Conservation (phyloP, 306 rosid genomes). For the Glycyrrhiza uralensis region DNA sequence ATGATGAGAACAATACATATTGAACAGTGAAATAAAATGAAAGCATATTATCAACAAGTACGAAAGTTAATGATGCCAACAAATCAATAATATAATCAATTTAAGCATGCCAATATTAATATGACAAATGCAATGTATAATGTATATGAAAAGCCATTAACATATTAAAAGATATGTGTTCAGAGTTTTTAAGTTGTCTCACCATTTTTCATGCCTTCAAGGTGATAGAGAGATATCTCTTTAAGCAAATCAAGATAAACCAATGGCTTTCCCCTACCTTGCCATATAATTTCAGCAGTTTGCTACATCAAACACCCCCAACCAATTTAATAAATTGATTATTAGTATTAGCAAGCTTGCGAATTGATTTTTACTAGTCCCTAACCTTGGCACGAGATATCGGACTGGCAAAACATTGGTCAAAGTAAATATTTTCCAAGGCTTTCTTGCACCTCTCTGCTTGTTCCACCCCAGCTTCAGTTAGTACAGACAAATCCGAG, state of each 20-base stretch:
- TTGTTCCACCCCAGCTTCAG: conserved; percentile 58
- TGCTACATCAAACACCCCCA: conserved; percentile 45
- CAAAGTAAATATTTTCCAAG: conserved; percentile 51
- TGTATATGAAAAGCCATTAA: background rate
- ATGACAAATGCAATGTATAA: background rate
- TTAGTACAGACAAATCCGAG: conserved; percentile 67
- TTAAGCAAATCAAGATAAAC: conserved; percentile 61
- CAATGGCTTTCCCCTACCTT: conserved; percentile 57
- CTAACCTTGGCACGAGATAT: conserved; percentile 81
- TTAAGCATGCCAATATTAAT: background rate
- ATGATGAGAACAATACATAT: background rate
- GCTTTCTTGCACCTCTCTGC: conserved; percentile 67
- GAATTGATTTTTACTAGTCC: background rate
- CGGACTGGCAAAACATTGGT: conserved; percentile 67
- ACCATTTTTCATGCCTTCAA: conserved; percentile 91
- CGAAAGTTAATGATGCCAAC: background rate
- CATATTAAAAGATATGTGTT: background rate
- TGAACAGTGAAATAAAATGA: background rate
- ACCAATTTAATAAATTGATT: conserved; percentile 8
- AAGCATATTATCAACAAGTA: background rate
- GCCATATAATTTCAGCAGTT: conserved; percentile 74
- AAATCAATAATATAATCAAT: background rate
- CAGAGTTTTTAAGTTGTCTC: conserved; percentile 20
- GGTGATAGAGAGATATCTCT: conserved; percentile 67
- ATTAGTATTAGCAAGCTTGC: background rate